Base-by-base conservation (phyloP, 2,329 filamentous ascomycete genomes). In the Basipetospora sp. region DNA sequence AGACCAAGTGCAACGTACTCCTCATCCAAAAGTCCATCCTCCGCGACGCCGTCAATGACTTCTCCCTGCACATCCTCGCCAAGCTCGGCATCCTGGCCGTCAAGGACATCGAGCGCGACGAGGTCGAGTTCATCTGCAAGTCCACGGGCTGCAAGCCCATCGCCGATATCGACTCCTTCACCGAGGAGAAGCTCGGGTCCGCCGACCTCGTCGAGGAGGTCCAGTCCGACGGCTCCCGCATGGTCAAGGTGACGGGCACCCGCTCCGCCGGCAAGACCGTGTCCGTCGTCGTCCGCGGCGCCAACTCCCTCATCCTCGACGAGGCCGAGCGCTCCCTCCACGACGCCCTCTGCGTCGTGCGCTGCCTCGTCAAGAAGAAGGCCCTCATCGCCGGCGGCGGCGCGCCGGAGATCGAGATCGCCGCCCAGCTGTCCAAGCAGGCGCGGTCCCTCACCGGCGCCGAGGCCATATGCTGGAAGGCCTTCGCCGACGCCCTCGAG, bases 51-150 rank as follows among this genome's bases (percentile, higher is more conserved):
- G 87, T 98, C 58, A 98, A 98, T 65, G 90, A 98, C 51, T 72
- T 98, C 41, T 93, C 85, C 44, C 73, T 98, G 46, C 90, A 98
- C 65, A 98, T 98, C 72, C 71, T 98, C 46, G 85, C 90, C 52
- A 94, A 94, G 60, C 79, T 96, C 45, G 88, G 88, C 62, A 98
- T 98, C 49, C 69, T 96, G 45, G 83, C 82, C 32, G 73, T 98
- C 60, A 98, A 96, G 69, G 90, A 98, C 48, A 93, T 98, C 51
- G 90, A 98, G 69, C 80, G 90, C 45, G 90, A 98, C 53, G 90
- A 98, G 63, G 86, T 98, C 42, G 90, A 98, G 60, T 98, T 98
- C 62, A 83, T 98, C 59, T 96, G 88, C 82, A 98, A 96, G 66
- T 93, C 83, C 44, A 93, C 88, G 26, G 90, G 90, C 51, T 98